Base-by-base conservation (phyloP, 805 yeast species). In the Starmera pachycereana region DNA sequence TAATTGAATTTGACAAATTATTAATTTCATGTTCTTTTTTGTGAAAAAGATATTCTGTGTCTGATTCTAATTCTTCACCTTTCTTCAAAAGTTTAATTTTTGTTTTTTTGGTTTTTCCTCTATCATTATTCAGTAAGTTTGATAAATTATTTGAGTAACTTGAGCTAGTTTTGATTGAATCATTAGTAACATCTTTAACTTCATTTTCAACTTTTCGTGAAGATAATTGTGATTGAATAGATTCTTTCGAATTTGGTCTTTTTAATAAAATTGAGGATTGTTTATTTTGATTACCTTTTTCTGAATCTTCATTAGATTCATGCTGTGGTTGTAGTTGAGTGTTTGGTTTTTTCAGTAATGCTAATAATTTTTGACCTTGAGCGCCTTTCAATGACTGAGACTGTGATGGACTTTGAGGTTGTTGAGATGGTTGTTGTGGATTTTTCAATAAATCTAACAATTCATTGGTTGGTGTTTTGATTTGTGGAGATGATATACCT, bases 181-280 rank as follows among this genome's bases (percentile, higher is more conserved):
- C 6, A 22, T 22, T 5, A 4, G 27, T 22, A 22, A 4, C 27
- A 22, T 2, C 9, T 22, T 22, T 22, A 22, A 22, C 9, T 22
- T 22, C 27, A 22, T 22, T 22, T 22, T 22, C 27, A 22, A 22
- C 6, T 22, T 22, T 22, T 22, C 9, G 27, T 22, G 27, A 22
- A 7, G 27, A 22, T 22, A 8, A 16, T 16, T 16, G 27, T 22
- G 27, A 22, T 7, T 8, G 7, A 2, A 22, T 22, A 22, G 27
- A 8, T 9, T 44, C 50, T 32, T 46, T 45, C 4, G 50, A 39
- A 35, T 35, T 39, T 4, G 38, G 32, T 37, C 56, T 59, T 31
- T 63, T 67, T 49, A 72, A 58, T 14, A 71, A 56, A 3, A 70
- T 65, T 39, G 71, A 58, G 12, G 72, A 49, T 38, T 69, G 73